Conservation (phyloP, 345 rosid genomes). For the Psidium guajava region DNA sequence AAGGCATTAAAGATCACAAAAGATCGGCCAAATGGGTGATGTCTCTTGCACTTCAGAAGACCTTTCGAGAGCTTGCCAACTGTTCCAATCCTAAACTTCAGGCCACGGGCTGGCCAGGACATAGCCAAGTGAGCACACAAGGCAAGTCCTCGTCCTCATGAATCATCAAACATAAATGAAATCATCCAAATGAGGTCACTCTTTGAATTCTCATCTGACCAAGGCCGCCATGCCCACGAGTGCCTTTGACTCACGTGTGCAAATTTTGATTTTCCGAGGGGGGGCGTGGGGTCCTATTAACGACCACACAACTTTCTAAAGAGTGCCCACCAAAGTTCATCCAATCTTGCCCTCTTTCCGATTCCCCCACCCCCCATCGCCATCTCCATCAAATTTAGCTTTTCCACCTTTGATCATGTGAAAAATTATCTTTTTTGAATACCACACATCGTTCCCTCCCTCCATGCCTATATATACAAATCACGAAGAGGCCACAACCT, state of each 20-base stretch:
- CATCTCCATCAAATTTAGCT: not conserved
- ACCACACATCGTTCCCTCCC: not conserved
- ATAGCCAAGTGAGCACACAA: not conserved
- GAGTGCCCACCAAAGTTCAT: conserved; percentile 9
- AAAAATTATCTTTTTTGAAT: not conserved
- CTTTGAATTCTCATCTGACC: not conserved
- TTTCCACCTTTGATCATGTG: not conserved
- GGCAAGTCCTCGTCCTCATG: not conserved
- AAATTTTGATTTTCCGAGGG: not conserved
- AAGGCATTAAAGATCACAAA: not conserved
- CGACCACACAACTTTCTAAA: conserved; percentile 8
- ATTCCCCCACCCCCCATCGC: not conserved
- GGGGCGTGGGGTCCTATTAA: not conserved
- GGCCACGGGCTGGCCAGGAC: not conserved
- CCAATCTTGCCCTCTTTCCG: conserved; percentile 9
- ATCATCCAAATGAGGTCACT: conserved; percentile 11
- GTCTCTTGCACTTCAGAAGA: not conserved
- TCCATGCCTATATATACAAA: conserved; percentile 8
- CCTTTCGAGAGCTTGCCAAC: not conserved
- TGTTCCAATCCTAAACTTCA: not conserved
- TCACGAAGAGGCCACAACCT: not conserved
- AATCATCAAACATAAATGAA: not conserved
- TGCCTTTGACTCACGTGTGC: conserved; percentile 50
- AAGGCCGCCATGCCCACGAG: not conserved
- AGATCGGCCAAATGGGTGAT: not conserved